These are phyloP conservation scores for Crithidia thermophila DNA, from an alignment of 208 protist genomes.

Conservation along the genomic window DNA sequence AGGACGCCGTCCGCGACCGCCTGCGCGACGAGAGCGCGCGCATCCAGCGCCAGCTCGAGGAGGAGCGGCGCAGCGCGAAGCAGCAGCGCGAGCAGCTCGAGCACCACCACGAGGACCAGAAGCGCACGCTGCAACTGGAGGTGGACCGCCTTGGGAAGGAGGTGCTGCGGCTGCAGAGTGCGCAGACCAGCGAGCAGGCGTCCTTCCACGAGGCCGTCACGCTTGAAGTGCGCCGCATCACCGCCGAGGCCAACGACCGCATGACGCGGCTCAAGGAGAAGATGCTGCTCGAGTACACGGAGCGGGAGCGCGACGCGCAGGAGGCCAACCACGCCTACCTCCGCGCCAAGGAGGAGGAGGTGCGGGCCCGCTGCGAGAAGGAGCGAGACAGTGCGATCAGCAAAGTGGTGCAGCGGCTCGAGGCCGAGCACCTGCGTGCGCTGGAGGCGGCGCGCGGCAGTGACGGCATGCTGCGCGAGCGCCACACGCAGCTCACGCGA, in stretches of 20 bases:
- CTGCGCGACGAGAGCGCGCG: conserved; percentile 62
- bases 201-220: conserved; percentile 75
- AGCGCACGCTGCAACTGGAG: conserved; percentile 65
- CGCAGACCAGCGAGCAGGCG: conserved; percentile 61
- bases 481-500: conserved; percentile 51
- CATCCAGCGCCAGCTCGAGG: conserved; percentile 66
- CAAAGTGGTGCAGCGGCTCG: conserved; percentile 64
- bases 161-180: conserved; percentile 54
- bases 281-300: conserved; percentile 62
- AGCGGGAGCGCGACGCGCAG: conserved; percentile 57
- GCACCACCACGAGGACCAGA: conserved; percentile 67
- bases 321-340: conserved; percentile 55
- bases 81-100: conserved; percentile 66
- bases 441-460: conserved; percentile 55
- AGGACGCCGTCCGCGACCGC: conserved; percentile 49
- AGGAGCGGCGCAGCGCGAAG: conserved; percentile 51
- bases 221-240: conserved; percentile 66
- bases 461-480: conserved; percentile 70
- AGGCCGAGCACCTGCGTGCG: conserved; percentile 63
- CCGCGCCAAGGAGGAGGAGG: conserved; percentile 54
- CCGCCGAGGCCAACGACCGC: conserved; percentile 59
- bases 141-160: conserved; percentile 66
- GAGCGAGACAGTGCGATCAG: conserved; percentile 78
- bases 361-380: conserved; percentile 59
- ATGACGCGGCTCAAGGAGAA: conserved; percentile 66